Conservation (phyloP, 805 yeast species). For the Kazachstania kunashirensis region DNA sequence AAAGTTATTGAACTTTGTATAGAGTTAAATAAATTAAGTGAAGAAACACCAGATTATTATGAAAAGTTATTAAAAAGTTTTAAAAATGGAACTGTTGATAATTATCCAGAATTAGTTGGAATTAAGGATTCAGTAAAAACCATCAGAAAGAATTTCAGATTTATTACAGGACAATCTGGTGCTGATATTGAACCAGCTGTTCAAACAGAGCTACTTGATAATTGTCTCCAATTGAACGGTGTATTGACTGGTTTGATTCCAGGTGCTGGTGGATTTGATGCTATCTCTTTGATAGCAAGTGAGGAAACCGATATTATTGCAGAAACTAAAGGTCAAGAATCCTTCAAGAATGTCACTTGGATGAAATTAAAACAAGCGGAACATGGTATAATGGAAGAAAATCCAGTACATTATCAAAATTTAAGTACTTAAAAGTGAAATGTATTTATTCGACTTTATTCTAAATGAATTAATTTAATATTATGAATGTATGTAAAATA, state of each 20-base stretch:
- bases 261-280: slow-evolving; percentile 98
- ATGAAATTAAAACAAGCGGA: slow-evolving; percentile 54
- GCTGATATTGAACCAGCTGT: slow-evolving; percentile 82
- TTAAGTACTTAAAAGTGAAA: no score
- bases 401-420: slow-evolving; percentile 23
- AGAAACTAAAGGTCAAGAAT: slow-evolving; percentile 20
- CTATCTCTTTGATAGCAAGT: slow-evolving; percentile 63
- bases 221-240: slow-evolving; percentile 50
- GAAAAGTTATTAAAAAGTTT: slow-evolving; percentile 15
- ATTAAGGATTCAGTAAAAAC: slow-evolving; percentile 34
- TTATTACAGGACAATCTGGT: slow-evolving; percentile 53
- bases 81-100: slow-evolving; percentile 5
- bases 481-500: no score
- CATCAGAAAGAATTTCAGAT: slow-evolving; percentile 51
- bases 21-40: slow-evolving; percentile 30
- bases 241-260: slow-evolving; percentile 95
- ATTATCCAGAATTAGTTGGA: slow-evolving; percentile 22
- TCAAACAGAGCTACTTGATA: slow-evolving; percentile 63
- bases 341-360: slow-evolving; percentile 51
- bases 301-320: slow-evolving; percentile 32
- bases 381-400: slow-evolving; percentile 46
- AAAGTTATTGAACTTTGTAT: slow-evolving; percentile 42
- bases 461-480: no score
- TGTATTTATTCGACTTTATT: no score
- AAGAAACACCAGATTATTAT: slow-evolving; percentile 32